Evolutionary conservation across 371 early-diverging fungal genomes (phyloP).

Genomic region (Syncephalastrum racemosum): DNA sequence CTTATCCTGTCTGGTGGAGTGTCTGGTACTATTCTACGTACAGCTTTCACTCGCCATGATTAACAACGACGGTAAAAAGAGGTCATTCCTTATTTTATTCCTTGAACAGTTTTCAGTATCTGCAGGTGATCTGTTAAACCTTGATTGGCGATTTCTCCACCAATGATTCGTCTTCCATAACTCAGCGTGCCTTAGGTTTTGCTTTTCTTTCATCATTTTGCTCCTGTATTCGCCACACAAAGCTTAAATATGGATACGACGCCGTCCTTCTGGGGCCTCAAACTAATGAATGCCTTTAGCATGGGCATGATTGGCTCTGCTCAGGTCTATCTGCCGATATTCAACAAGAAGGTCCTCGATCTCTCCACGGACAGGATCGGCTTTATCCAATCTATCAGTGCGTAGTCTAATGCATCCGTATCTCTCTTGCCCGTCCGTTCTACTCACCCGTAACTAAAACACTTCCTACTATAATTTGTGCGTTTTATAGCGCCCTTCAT

Average conservation of each 20-base stretch:
- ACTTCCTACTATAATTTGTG: neutral
- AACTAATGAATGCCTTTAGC: slow-evolving; percentile 34
- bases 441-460: neutral
- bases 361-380: slow-evolving; percentile 39
- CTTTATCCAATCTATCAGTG: slow-evolving; percentile 38
- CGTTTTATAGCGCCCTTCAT: slow-evolving; percentile 32
- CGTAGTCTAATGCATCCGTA: neutral
- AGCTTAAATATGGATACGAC: neutral
- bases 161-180: no score
- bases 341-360: slow-evolving; percentile 30
- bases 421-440: neutral
- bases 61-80: no score
- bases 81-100: no score
- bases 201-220: no score
- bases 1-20: no score
- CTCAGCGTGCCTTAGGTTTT: no score
- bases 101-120: no score
- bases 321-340: slow-evolving; percentile 38
- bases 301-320: slow-evolving; percentile 38
- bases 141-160: no score
- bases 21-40: no score
- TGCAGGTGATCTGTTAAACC: no score
- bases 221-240: no score
- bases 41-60: no score
- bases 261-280: slow-evolving; percentile 28